Base-by-base conservation (phyloP, 345 rosid genomes). In the Arabis alpina region DNA sequence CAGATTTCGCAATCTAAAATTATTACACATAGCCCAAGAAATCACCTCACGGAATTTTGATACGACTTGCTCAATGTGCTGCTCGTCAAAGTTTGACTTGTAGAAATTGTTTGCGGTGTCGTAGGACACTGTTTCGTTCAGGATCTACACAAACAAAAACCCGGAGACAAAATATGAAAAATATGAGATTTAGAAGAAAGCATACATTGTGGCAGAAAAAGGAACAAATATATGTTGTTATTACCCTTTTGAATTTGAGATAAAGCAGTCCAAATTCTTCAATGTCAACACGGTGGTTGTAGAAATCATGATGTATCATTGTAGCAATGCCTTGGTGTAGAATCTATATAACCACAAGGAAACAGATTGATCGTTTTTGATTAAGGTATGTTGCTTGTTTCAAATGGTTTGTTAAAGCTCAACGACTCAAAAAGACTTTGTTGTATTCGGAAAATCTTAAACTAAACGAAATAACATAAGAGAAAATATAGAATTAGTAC, bases 1-100 rank as follows among this genome's bases (percentile, higher is more conserved):
- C 12, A 43, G 2, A 10, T 5, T 43, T 40, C 11, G 3, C 4
- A 19, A 60, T 27, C 16, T 43, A 44, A 23, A 52, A 6, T 48
- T 3, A 58, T 51, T 23, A 28, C 47, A 57, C 11, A 34, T 50
- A 61, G 16, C 9, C 19, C 34, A 53, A 27, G 5, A 68, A 69
- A 58, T 3, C 3, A 75, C 79, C 70, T 75, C 79, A 0, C 60
- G 75, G 61, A 69, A 75, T 41, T 69, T 75, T 3, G 66, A 69
- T 53, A 28, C 51, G 48, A 51, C 66, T 19, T 63, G 2, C 60
- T 68, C 79, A 2, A 69, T 24, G 2, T 69, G 51, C 41, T 75
- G 61, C 53, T 69, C 54, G 54, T 63, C 75, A 56, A 75, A 75
- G 66, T 75, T 60, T 40, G 79, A 75, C 32, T 69, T 69, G 75